phyloP scores from a whole-genome alignment of 2,329 filamentous ascomycete genomes.

The Xylogone sp. region DNA sequence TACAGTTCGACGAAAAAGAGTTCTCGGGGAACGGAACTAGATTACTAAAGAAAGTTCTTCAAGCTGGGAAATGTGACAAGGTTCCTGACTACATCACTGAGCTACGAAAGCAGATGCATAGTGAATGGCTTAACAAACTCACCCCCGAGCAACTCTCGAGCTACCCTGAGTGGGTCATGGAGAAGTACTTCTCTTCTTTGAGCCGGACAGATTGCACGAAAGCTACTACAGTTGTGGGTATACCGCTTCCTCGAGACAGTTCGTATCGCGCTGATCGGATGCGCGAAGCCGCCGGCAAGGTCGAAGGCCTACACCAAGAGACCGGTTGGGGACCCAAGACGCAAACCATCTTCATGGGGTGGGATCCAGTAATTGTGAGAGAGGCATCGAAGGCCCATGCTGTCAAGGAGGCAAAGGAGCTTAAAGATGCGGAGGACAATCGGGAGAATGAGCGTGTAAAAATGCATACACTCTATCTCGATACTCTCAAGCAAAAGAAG shows the following conservation, averaged over 20 bases:
- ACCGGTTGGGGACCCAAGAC: slow-evolving; percentile 3
- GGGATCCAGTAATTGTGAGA: slow-evolving; percentile 5
- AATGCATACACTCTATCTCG: too few relatives aligned
- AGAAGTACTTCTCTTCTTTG: slow-evolving; percentile 6
- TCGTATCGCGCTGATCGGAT: slow-evolving; percentile 6
- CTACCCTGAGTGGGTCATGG: slow-evolving; percentile 4
- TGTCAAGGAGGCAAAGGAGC: slow-evolving; percentile 4
- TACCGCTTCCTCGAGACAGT: slow-evolving; percentile 3
- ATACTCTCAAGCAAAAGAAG: too few relatives aligned
- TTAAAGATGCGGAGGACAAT: background rate
- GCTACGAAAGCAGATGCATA: slow-evolving; percentile 5
- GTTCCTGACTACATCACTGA: slow-evolving; percentile 4
- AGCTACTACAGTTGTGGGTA: slow-evolving; percentile 4
- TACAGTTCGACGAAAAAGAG: slow-evolving; percentile 3
- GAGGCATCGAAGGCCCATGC: slow-evolving; percentile 4
- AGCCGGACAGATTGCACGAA: slow-evolving; percentile 3
- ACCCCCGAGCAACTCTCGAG: slow-evolving; percentile 2
- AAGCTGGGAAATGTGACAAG: slow-evolving; percentile 5
- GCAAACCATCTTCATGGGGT: slow-evolving; percentile 7
- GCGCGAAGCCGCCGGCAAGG: slow-evolving; percentile 3
- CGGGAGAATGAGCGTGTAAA: slow-evolving; percentile 7
- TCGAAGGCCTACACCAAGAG: slow-evolving; percentile 3
- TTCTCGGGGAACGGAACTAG: slow-evolving; percentile 5
- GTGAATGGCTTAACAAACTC: background rate
- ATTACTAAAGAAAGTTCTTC: slow-evolving; percentile 12